A percentile compares a stretch with the other conserved stretches of the same genome.
These are phyloP conservation scores for Candida bentonensis DNA, from an alignment of 805 yeast genomes.

Conservation along the genomic window DNA sequence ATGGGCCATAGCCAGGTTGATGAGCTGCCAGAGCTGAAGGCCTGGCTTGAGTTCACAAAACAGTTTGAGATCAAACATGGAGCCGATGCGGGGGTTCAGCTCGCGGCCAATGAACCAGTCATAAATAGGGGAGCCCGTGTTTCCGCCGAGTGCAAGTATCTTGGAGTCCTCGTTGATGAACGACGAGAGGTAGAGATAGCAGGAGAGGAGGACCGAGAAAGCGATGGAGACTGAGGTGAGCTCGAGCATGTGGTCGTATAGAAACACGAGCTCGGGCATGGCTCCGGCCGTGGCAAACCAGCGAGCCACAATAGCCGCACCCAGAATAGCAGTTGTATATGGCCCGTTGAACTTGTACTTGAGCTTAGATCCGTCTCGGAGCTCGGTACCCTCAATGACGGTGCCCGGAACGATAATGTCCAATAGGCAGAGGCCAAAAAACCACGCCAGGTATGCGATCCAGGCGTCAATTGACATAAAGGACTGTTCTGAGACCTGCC, in stretches of 20 bases:
- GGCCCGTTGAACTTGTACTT: conserved; percentile 74
- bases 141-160: conserved; percentile 76
- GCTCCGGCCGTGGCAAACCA: conserved; percentile 34
- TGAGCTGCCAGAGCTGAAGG: conserved; percentile 66
- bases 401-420: conserved; percentile 60
- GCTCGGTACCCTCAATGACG: conserved; percentile 43
- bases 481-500: conserved; percentile 7
- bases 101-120: conserved; percentile 98
- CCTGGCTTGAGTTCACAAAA: conserved; percentile 95
- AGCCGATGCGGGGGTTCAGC: conserved; percentile 77
- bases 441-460: conserved; percentile 62
- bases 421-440: conserved; percentile 43
- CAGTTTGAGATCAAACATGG: conserved; percentile 66
- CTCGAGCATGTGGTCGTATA: conserved; percentile 55
- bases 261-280: conserved; percentile 67
- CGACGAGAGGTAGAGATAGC: conserved; percentile 51
- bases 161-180: conserved; percentile 49
- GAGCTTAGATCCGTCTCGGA: conserved; percentile 65
- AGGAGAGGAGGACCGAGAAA: conserved; percentile 50
- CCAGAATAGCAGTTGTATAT: conserved; percentile 31
- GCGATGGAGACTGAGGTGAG: conserved; percentile 48
- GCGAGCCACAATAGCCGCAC: conserved; percentile 35
- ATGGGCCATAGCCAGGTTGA: conserved; percentile 69
- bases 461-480: conserved; percentile 29
- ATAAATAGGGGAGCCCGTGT: conserved; percentile 57